These are phyloP conservation scores for Plantago elongata DNA, from an alignment of 257 asterid genomes.

Conservation along the genomic window DNA sequence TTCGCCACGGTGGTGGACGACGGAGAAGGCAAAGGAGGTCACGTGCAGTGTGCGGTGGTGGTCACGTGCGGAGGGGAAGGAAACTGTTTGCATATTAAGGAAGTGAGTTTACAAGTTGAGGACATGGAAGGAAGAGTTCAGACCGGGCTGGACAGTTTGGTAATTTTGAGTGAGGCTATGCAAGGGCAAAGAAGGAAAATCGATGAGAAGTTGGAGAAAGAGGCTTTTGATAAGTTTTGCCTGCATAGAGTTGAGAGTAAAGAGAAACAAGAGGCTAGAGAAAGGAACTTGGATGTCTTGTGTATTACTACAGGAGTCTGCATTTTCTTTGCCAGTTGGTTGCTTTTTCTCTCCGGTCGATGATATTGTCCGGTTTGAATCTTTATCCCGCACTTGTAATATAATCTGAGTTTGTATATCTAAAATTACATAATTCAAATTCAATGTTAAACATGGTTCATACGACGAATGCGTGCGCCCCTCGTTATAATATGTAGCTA, in stretches of 20 bases:
- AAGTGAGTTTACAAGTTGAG: conserved; percentile 66
- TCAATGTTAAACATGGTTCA: too few species aligned
- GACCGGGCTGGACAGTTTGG: conserved; percentile 51
- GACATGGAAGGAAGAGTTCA: conserved; percentile 68
- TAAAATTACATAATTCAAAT: too few species aligned
- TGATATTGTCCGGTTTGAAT: too few species aligned
- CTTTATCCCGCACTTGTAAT: too few species aligned
- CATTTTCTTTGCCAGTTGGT: conserved; percentile 45
- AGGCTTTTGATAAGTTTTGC: conserved; percentile 27
- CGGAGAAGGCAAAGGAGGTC: conserved; percentile 24
- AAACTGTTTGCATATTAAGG: conserved; percentile 53
- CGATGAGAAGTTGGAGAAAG: conserved; percentile 28
- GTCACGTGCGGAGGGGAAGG: conserved; percentile 57
- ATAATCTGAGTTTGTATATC: too few species aligned
- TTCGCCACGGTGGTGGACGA: conserved; percentile 43
- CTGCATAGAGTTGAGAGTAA: conserved; percentile 31
- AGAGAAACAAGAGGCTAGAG: conserved; percentile 39
- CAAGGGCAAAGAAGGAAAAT: conserved; percentile 45
- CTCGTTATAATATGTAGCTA: too few species aligned
- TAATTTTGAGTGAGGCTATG: conserved; percentile 43
- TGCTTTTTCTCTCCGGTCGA: conserved; percentile 27
- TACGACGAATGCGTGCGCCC: too few species aligned
- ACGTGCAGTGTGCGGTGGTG: conserved; percentile 49
- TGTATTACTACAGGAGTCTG: conserved; percentile 37
- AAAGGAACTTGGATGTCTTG: conserved; percentile 43